Evolutionary conservation across 225 moss, liverwort and hornwort species (phyloP).

Genomic region (Physcomitrium patens): DNA sequence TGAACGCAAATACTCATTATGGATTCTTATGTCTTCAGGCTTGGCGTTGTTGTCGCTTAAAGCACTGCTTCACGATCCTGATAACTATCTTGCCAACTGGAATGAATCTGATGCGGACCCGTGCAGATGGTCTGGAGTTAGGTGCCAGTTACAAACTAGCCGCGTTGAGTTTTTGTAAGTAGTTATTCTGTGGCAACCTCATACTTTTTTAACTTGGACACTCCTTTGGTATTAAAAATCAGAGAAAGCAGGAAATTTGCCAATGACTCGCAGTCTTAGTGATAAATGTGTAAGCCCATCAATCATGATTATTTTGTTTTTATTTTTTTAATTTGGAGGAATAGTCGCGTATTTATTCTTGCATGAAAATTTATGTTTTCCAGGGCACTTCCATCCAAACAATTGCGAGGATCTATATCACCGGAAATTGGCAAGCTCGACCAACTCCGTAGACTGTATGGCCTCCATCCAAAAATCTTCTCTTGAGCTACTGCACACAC

Average conservation of each 20-base stretch:
- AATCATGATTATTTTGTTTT: not conserved
- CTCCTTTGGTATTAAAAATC: not conserved
- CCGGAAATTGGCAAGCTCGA: slow-evolving; percentile 65
- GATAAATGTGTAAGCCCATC: not conserved
- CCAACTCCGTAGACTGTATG: slow-evolving; percentile 65
- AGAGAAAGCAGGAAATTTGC: not conserved
- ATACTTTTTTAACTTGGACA: not conserved
- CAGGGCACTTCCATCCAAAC: slow-evolving; percentile 55
- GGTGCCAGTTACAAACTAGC: slow-evolving; percentile 30
- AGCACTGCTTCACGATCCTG: slow-evolving; percentile 25
- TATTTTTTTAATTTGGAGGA: not conserved
- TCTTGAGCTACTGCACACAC: not conserved
- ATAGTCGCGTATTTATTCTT: not conserved
- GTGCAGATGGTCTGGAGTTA: slow-evolving; percentile 39
- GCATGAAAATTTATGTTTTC: not conserved
- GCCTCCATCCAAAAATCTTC: not conserved
- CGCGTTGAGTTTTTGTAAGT: slow-evolving; percentile 45
- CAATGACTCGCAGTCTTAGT: not conserved
- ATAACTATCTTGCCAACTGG: slow-evolving; percentile 36
- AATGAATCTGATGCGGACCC: slow-evolving; percentile 40
- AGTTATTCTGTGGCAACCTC: not conserved
- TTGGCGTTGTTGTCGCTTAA: slow-evolving; percentile 38
- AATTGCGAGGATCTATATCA: slow-evolving; percentile 56
- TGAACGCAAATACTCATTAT: not conserved
- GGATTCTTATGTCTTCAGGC: slow-evolving; percentile 29